Evolutionary conservation across 73 alveolate species (phyloP), one percentile per base, ranked within the genome.

Genomic region (Tetrahymena elliotti): DNA sequence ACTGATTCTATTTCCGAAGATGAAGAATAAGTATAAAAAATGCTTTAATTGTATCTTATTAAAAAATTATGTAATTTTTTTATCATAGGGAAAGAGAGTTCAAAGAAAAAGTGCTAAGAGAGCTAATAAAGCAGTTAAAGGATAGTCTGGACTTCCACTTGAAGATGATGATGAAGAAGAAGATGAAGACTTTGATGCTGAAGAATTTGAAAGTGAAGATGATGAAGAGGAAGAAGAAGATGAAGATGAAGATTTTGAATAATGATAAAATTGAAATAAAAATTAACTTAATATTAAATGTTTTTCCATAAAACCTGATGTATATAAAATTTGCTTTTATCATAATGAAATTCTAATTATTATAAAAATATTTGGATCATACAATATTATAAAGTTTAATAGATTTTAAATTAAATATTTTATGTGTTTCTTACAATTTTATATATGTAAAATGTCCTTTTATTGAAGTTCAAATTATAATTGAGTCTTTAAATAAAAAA

Each of bases 161-260:
- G 88, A 68, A 9, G 88, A 68, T 68, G 88, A 68, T 68, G 88
- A 68, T 16, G 88, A 68, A 24, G 88, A 68, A 31, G 88, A 68
- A 68, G 88, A 68, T 10, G 88, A 68, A 68, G 88, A 68, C 22
- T 68, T 68, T 10, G 88, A 68, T 68, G 88, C 88, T 68, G 88
- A 68, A 22, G 88, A 68, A 68, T 68, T 68, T 68, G 88, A 68
- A 68, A 68, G 88, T 68, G 88, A 68, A 68, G 88, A 68, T 24
- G 88, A 93, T 93, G 98, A 98, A 38, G 98, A 96, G 84, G 97
- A 96, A 16, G 98, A 97, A 36, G 99, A 98, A 53, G 99, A 96
- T 35, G 98, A 95, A 84, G 98, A 96, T 52, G 98, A 96, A 47
- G 94, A 93, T 33, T 94, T 94, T 53, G 98, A 97, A 96, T 24